Evolutionary conservation across 1,139 yeast species (phyloP), one percentile per base, ranked within the genome.

Genomic region (Zygosaccharomyces sapae): DNA sequence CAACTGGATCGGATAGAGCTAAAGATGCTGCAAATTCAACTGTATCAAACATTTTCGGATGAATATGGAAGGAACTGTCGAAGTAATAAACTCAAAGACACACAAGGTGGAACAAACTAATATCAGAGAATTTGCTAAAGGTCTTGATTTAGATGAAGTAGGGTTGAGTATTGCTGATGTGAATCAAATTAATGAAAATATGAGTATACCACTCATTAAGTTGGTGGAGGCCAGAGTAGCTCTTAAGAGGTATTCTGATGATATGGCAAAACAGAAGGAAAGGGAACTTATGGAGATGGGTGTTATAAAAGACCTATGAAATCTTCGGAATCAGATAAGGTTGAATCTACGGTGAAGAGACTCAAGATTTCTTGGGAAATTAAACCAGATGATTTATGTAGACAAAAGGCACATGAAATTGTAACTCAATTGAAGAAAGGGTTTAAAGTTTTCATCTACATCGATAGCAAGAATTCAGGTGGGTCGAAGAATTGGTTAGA

Each of bases 291-390:
- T 41, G 37, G 62, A 49, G 46, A 56, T 39, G 55, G 64, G 61
- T 48, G 49, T 55, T 1, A 47, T 50, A 33, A 52, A 45, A 43
- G 54, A 47, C 44, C 52, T 18, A 55, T 55, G 20, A 54, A 51
- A 25, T 46, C 49, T 10, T 29, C 40, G 10, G 55, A 54, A 4
- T 42, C 51, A 18, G 58, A 57, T 34, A 63, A 54, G 29, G 53
- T 58, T 33, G 71, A 66, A 6, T 57, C 57, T 6, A 61, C 62
- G 41, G 47, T 63, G 5, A 74, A 74, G 50, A 60, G 66, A 35
- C 62, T 75, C 19, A 70, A 69, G 45, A 55, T 75, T 5, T 68
- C 76, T 2, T 74, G 79, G 79, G 70, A 69, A 39, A 74, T 74
- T 5, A 69, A 69, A 8, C 59, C 62, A 22, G 68, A 67, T 38